A percentile compares a stretch with the other conserved stretches of the same genome.
phyloP scores from a whole-genome alignment of 2,329 filamentous ascomycete species.

The Penicillium sp. region DNA sequence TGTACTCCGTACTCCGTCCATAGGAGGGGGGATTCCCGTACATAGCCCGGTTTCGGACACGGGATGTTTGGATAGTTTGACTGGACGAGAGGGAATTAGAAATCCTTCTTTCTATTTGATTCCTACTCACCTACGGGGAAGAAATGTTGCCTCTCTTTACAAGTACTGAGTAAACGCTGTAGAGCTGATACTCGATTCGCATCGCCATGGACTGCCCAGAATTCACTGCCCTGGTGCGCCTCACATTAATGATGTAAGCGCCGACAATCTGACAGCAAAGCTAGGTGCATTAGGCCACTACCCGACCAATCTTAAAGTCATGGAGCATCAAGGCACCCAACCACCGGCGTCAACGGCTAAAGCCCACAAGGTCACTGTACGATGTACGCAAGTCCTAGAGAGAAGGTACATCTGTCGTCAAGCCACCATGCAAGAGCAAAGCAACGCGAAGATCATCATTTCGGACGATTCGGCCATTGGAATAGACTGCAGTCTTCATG shows the following conservation, averaged over 20 bases:
- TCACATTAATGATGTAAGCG: slow-evolving; percentile 4
- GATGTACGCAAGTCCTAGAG: slow-evolving; percentile 5
- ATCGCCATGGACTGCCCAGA: slow-evolving; percentile 8
- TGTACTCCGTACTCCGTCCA: not conserved
- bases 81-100: not conserved
- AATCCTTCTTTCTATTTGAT: not conserved
- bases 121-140: not conserved
- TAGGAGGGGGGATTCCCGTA: too few relatives aligned
- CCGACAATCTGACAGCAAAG: slow-evolving; percentile 15
- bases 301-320: slow-evolving; percentile 10
- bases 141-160: not conserved
- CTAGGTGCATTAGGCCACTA: slow-evolving; percentile 5
- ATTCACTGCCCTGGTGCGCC: not conserved
- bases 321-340: slow-evolving; percentile 19
- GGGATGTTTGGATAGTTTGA: not conserved
- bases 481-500: not conserved
- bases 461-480: not conserved
- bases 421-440: slow-evolving; percentile 20
- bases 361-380: slow-evolving; percentile 14
- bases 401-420: slow-evolving; percentile 7
- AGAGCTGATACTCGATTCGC: not conserved
- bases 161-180: not conserved
- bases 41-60: not conserved
- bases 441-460: slow-evolving; percentile 4
- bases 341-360: slow-evolving; percentile 9